Base-by-base conservation (phyloP, 1,284 basidiomycete genomes). In the Trichosporon coremiiforme region DNA sequence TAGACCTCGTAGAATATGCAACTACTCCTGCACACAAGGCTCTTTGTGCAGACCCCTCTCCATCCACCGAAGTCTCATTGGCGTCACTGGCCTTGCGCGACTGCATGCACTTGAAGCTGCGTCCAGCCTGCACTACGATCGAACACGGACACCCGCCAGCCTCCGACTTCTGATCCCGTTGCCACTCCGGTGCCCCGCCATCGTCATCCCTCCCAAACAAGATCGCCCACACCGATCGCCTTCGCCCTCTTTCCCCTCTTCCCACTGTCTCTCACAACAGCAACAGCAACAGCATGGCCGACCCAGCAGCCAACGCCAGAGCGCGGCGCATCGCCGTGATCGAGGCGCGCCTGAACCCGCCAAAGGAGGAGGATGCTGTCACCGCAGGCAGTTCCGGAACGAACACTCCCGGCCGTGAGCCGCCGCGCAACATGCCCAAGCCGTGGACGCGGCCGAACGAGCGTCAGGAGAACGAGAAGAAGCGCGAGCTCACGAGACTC, bases 281-380 rank as follows among this genome's bases (percentile, higher is more conserved):
- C 47, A 2, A 7, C 25, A 55, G 29, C 47, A 17, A 22, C 33
- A 33, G 9, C 2, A 60, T 60, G 57, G 57, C 57, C 17, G 57
- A 60, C 31, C 57, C 57, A 17, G 57, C 57, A 60, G 57, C 57
- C 25, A 31, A 70, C 17, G 68, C 65, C 13, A 68, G 72, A 36
- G 70, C 66, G 0, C 66, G 67, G 6, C 72, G 72, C 9, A 74
- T 80, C 0, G 73, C 75, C n/a, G 80, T 79, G 4, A 76, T 77
- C 62, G 75, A 82, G 74, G 79, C 78, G 8, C 74, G 80, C 22
- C 70, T 79, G 10, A 67, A 68, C 17, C 68, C 73, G 2, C 38
- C 73, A 4, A n/a, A 33, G 17, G 57, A 60, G 29, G 57, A 60
- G 1, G 64, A 47, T 38, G 36, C 36, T 38, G 36, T 10, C 2